These are phyloP conservation scores for Torulaspora franciscae DNA, from an alignment of 805 yeast genomes.

Conservation along the genomic window DNA sequence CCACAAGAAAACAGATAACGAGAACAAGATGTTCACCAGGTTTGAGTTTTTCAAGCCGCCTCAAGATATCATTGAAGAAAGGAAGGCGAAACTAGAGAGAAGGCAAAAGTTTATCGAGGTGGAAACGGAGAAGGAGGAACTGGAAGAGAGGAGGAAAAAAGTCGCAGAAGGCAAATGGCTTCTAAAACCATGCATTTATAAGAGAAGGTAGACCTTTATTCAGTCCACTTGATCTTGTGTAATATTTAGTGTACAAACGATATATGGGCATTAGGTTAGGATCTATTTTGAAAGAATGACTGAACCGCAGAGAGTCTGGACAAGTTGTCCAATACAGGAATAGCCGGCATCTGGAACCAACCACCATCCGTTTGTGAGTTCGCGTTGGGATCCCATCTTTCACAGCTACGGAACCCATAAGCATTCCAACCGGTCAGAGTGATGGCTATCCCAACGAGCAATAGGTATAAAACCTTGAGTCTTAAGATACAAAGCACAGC, in stretches of 20 bases:
- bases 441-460: constrained; percentile 62
- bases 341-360: constrained; percentile 32
- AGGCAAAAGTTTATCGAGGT: constrained; percentile 65
- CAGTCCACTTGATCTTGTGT: not conserved
- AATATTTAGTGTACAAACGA: constrained; percentile 2
- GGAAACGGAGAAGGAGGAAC: constrained; percentile 56
- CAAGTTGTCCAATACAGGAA: constrained; percentile 29
- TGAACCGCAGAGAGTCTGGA: constrained; percentile 26
- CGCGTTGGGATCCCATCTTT: constrained; percentile 63
- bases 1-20: constrained; percentile 80
- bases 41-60: constrained; percentile 92
- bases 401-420: constrained; percentile 87
- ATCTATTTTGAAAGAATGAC: constrained; percentile 27
- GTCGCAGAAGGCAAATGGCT: constrained; percentile 81
- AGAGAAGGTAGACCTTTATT: constrained; percentile 52
- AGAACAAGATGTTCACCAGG: constrained; percentile 88
- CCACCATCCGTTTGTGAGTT: constrained; percentile 12
- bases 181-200: constrained; percentile 93
- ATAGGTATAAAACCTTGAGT: constrained; percentile 62
- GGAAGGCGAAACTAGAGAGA: constrained; percentile 56
- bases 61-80: constrained; percentile 57
- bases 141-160: constrained; percentile 49
- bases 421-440: constrained; percentile 76
- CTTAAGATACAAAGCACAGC: constrained; percentile 76
- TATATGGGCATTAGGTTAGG: constrained; percentile 3